A percentile compares a stretch with the other conserved stretches of the same genome.
These are phyloP conservation scores for Lophium mytilinum DNA, from an alignment of 495 filamentous ascomycete genomes.

Conservation along the genomic window DNA sequence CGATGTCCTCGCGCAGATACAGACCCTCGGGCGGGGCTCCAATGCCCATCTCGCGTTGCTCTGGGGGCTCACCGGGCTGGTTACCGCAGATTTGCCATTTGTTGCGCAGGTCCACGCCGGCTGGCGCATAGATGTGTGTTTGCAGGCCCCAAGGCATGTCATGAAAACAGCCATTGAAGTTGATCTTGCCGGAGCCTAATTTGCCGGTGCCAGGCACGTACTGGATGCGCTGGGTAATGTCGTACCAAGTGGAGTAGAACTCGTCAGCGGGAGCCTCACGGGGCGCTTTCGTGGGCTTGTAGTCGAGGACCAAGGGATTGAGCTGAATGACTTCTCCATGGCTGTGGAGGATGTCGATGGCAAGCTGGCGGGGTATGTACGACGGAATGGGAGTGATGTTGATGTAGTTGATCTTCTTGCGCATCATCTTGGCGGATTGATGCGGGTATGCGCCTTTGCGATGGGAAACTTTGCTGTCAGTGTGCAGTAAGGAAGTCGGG, in stretches of 20 bases:
- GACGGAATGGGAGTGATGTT: conserved; percentile 35
- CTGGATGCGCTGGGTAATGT: conserved; percentile 32
- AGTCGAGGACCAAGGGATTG: conserved; percentile 31
- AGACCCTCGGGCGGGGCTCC: conserved; percentile 31
- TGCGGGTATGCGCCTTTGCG: background rate
- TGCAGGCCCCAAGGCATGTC: conserved; percentile 34
- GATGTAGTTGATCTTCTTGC: conserved; percentile 29
- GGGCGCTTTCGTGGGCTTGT: conserved; percentile 30
- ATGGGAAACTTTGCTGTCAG: too few species aligned
- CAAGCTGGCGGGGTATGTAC: conserved; percentile 33
- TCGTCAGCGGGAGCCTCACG: conserved; percentile 31
- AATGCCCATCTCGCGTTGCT: conserved; percentile 29
- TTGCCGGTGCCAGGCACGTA: conserved; percentile 31
- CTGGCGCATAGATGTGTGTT: conserved; percentile 33
- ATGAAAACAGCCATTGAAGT: conserved; percentile 34
- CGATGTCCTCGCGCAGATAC: conserved; percentile 34
- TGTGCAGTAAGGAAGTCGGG: too few species aligned
- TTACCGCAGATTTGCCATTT: conserved; percentile 33
- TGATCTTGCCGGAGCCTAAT: conserved; percentile 28
- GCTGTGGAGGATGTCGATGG: conserved; percentile 35
- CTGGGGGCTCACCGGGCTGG: conserved; percentile 31
- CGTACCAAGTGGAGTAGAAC: conserved; percentile 34
- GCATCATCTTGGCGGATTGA: conserved; percentile 24
- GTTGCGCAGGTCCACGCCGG: conserved; percentile 29
- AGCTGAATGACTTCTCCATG: conserved; percentile 34